These are phyloP conservation scores for Myochromella boudieri DNA, from an alignment of 768 basidiomycete genomes.

Conservation along the genomic window DNA sequence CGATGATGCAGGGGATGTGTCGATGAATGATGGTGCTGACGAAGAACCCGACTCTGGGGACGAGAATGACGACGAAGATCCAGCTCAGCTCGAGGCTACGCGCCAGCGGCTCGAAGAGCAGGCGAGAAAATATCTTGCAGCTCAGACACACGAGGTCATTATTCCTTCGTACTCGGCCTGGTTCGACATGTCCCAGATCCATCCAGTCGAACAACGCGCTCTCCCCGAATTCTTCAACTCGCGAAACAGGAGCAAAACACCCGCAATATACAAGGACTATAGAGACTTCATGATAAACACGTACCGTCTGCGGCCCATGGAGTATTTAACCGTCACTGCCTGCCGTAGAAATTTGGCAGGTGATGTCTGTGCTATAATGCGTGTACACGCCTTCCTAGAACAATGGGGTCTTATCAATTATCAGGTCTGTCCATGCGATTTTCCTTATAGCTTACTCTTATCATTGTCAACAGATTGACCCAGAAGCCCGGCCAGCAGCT, in stretches of 20 bases:
- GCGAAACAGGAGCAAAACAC: constrained; percentile 92
- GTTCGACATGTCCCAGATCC: constrained; percentile 96
- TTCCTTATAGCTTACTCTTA: no score
- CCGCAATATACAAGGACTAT: constrained; percentile 97
- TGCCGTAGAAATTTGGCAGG: constrained; percentile 95
- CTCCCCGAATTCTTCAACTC: constrained; percentile 99
- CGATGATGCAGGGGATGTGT: constrained; percentile 72
- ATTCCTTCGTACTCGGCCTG: constrained; percentile 97
- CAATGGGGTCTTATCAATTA: constrained; percentile 99
- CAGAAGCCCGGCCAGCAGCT: constrained; percentile 91
- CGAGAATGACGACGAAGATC: constrained; percentile 84
- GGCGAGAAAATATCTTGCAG: constrained; percentile 91
- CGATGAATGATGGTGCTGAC: constrained; percentile 78
- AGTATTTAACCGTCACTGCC: constrained; percentile 97
- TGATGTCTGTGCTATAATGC: constrained; percentile 98
- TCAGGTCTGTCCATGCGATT: constrained; percentile 78
- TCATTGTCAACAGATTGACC: constrained; percentile 86
- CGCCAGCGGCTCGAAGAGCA: constrained; percentile 80
- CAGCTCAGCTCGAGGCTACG: constrained; percentile 79
- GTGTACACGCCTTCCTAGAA: constrained; percentile 97
- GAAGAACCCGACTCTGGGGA: constrained; percentile 78
- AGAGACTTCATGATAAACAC: constrained; percentile 99
- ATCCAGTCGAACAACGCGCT: constrained; percentile 87
- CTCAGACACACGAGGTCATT: constrained; percentile 95
- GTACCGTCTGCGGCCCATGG: constrained; percentile 88